Evolutionary conservation across 805 yeast species (phyloP).

Genomic region (Candida nemodendra): DNA sequence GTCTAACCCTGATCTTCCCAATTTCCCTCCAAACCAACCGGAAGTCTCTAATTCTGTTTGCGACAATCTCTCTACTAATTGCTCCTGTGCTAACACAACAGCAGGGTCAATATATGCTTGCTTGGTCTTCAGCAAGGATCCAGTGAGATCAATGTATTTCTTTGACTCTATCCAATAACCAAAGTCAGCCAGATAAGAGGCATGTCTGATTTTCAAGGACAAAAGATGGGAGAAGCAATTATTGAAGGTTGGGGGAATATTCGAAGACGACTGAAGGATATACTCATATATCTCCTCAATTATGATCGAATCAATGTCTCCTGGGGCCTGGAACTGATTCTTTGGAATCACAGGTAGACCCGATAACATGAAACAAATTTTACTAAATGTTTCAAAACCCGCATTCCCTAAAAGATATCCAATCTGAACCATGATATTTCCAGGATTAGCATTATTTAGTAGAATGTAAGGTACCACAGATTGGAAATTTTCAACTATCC

Average conservation of each 20-base stretch:
- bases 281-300: slow-evolving; percentile 74
- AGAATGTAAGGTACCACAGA: slow-evolving; percentile 32
- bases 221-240: slow-evolving; percentile 49
- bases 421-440: slow-evolving; percentile 26
- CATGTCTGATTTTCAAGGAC: slow-evolving; percentile 63
- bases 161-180: slow-evolving; percentile 61
- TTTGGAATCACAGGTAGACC: slow-evolving; percentile 30
- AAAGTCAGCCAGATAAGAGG: slow-evolving; percentile 64
- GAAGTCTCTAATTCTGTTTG: slow-evolving; percentile 37
- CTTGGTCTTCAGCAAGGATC: slow-evolving; percentile 37
- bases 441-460: slow-evolving; percentile 26
- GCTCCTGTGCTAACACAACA: slow-evolving; percentile 34
- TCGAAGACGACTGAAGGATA: slow-evolving; percentile 34
- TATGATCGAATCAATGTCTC: slow-evolving; percentile 44
- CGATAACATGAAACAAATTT: slow-evolving; percentile 35
- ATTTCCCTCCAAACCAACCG: slow-evolving; percentile 72
- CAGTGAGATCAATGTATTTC: slow-evolving; percentile 55
- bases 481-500: slow-evolving; percentile 31
- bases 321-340: slow-evolving; percentile 15
- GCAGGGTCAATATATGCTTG: slow-evolving; percentile 36
- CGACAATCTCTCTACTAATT: slow-evolving; percentile 45
- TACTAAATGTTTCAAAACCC: slow-evolving; percentile 41
- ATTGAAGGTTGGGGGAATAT: slow-evolving; percentile 34
- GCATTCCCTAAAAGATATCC: slow-evolving; percentile 36
- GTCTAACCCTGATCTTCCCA: slow-evolving; percentile 42